These are phyloP conservation scores for Sugiyamaella sp. DNA, from an alignment of 1,139 yeast genomes.

Conservation along the genomic window DNA sequence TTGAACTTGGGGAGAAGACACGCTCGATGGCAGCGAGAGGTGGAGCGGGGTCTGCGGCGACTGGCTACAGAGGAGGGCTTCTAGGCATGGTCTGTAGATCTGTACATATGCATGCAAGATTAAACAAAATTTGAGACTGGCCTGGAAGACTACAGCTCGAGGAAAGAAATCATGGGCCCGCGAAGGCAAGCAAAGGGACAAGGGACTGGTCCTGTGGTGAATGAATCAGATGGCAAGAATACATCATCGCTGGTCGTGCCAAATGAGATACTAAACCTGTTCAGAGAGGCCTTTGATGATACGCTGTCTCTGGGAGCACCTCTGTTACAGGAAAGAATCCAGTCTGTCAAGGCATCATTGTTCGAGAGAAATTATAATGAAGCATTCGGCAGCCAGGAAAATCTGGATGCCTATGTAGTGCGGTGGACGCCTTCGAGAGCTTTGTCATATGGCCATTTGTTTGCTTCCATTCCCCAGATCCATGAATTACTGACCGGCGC, in stretches of 20 bases:
- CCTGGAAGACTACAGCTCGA: not conserved
- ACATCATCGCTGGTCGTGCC: slow-evolving; percentile 7
- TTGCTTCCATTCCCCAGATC: slow-evolving; percentile 43
- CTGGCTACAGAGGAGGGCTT: too few species aligned
- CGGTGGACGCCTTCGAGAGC: slow-evolving; percentile 90
- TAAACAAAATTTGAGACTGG: not conserved
- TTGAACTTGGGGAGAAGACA: too few species aligned
- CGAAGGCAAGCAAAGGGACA: not conserved
- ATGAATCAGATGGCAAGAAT: not conserved
- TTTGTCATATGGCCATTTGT: slow-evolving; percentile 68
- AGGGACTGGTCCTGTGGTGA: not conserved
- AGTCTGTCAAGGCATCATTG: slow-evolving; percentile 67
- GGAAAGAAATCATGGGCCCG: slow-evolving; percentile 5
- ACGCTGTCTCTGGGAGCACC: slow-evolving; percentile 30
- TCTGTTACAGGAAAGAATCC: slow-evolving; percentile 47
- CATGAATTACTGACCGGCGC: not conserved
- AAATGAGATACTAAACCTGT: slow-evolving; percentile 35
- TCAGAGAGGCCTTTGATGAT: slow-evolving; percentile 31
- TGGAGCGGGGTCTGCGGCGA: not conserved
- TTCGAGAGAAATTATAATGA: slow-evolving; percentile 67
- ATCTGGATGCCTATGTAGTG: slow-evolving; percentile 74
- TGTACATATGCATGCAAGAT: not conserved
- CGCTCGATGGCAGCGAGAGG: not conserved
- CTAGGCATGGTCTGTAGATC: not conserved
- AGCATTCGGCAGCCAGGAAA: slow-evolving; percentile 67